Percentiles rank a stretch among this genome's conserved stretches.
These are phyloP conservation scores for Hypoxylon fragiforme DNA, from an alignment of 495 filamentous ascomycete species.

Conservation along the genomic window DNA sequence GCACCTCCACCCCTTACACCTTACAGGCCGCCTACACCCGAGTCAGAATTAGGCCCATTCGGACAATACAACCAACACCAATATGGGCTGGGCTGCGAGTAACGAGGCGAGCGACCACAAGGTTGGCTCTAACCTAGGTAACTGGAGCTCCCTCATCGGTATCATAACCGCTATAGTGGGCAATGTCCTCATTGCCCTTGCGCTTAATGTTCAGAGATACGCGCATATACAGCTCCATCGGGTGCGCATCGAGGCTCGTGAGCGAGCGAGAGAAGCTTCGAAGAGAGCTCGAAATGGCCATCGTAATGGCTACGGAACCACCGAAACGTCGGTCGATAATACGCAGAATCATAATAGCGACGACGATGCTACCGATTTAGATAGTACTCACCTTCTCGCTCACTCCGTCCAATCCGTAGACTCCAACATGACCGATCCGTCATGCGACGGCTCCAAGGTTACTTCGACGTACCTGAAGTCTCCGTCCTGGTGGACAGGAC, in stretches of 20 bases:
- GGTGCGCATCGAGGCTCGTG: conserved; percentile 40
- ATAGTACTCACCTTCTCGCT: conserved; percentile 54
- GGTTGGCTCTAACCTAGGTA: conserved; percentile 55
- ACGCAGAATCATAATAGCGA: conserved; percentile 32
- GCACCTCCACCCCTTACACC: not conserved
- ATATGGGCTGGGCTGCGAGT: conserved; percentile 12
- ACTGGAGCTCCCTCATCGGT: conserved; percentile 93
- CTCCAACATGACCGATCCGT: conserved; percentile 42
- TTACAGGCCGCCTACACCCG: conserved; percentile 10
- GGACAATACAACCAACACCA: conserved; percentile 18
- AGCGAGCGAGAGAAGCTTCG: conserved; percentile 57
- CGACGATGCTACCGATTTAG: conserved; percentile 36
- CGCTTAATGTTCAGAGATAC: conserved; percentile 95
- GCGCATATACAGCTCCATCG: conserved; percentile 78
- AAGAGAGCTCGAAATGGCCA: conserved; percentile 40
- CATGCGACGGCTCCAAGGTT: conserved; percentile 41
- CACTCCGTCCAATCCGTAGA: conserved; percentile 50
- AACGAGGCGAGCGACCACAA: conserved; percentile 45
- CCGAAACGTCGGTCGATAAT: conserved; percentile 21
- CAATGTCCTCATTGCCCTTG: conserved; percentile 90
- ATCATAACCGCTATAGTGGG: conserved; percentile 89
- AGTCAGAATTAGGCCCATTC: conserved; percentile 25
- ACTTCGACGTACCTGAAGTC: conserved; percentile 72
- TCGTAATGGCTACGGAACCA: conserved; percentile 33
- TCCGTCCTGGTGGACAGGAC: conserved; percentile 94